phyloP scores from a whole-genome alignment of 345 rosid genomes.

The Rhodamnia rubescens region DNA sequence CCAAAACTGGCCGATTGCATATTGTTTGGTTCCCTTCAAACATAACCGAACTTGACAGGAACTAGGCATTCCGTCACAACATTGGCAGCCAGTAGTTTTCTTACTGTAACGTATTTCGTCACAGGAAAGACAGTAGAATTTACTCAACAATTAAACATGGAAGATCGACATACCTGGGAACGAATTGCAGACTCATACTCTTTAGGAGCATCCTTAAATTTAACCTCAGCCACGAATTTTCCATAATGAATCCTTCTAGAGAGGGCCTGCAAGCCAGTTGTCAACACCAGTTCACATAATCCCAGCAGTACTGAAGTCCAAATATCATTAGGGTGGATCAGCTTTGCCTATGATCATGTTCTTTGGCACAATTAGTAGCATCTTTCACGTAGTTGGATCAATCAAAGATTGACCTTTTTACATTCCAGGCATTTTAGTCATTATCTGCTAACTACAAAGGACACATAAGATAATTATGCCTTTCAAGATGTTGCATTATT shows the following conservation, averaged over 20 bases:
- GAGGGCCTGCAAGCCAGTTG: constrained; percentile 37
- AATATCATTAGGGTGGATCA: background rate
- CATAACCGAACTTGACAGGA: background rate
- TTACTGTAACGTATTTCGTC: background rate
- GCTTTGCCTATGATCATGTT: background rate
- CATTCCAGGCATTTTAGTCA: background rate
- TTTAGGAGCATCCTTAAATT: constrained; percentile 52
- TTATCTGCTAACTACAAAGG: background rate
- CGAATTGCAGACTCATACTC: constrained; percentile 68
- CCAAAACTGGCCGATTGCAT: background rate
- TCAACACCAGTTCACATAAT: background rate
- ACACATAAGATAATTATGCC: background rate
- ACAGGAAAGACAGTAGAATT: background rate
- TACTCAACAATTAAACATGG: background rate
- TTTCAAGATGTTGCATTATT: background rate
- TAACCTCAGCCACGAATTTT: constrained; percentile 81
- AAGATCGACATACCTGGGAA: constrained; percentile 34
- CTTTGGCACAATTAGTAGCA: background rate
- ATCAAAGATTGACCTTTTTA: background rate
- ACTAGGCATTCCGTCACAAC: background rate
- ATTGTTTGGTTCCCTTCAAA: background rate
- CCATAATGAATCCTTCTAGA: constrained; percentile 89
- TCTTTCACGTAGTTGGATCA: background rate
- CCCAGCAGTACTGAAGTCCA: background rate
- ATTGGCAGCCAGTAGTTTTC: background rate